Base-by-base conservation (phyloP, 495 filamentous ascomycete species). In the Daldinia childiae region DNA sequence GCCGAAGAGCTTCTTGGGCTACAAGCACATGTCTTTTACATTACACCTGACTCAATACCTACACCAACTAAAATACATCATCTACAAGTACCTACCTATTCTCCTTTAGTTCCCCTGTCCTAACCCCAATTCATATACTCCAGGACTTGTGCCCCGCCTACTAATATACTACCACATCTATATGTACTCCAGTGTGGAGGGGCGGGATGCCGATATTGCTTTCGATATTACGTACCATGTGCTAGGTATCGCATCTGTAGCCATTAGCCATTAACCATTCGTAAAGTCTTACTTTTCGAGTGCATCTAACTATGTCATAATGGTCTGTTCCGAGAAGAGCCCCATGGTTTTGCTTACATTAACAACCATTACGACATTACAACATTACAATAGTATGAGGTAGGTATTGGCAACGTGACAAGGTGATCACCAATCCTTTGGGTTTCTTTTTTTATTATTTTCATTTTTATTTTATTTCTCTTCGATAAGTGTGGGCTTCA, bases 241-340 rank as follows among this genome's bases (percentile, higher is more conserved):
- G 43, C 29, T 41, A 60, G 19, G 55, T 66, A 54, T 26, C 45
- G 21, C 45, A 30, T 27, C 41, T 56, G 64, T 61, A 61, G 45
- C 64, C 51, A 58, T 51, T 43, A 61, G 45, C 64, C 59, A 52
- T 19, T 2, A 15, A 4, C 30, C 51, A 58, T 52, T 50, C 6
- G 6, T n/a, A n/a, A n/a, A n/a, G n/a, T n/a, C n/a, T 45, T 45
- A 45, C n/a, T 11, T 19, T 21, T 17, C 21, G 7, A 48, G 17
- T 17, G 17, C 41, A 21, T 19, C 15, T n/a, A n/a, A n/a, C n/a
- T 24, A 48, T 48, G 43, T 48, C 43, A 48, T 48, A 48, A 5
- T 48, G 43, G 43, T 17, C 43, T 48, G 43, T 48, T 17, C 3
- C 34, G 34, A 36, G 17, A 48, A 48, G 43, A 48, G 43, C 43